Percentiles rank a stretch among this genome's conserved stretches.
Evolutionary conservation across 768 basidiomycete genomes (phyloP).

Genomic region (Sporobolomyces pararoseus): DNA sequence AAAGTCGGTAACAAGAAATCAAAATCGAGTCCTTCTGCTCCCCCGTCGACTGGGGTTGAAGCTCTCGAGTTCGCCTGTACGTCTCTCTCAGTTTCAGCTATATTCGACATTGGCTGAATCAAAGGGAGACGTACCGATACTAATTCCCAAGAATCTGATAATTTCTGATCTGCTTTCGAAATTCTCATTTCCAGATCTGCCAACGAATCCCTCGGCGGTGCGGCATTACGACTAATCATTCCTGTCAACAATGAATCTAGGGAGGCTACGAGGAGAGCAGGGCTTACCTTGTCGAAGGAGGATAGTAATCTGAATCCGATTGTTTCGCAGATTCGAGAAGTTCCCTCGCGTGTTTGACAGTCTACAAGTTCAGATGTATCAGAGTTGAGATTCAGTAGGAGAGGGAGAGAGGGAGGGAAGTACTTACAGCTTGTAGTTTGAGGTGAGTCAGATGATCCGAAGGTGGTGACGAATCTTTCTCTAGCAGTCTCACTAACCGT

Average conservation of each 20-base stretch:
- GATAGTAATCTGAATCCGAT: neutral
- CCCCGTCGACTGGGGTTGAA: constrained; percentile 1
- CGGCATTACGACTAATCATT: neutral
- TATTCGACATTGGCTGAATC: too few species aligned
- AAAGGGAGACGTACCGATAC: neutral
- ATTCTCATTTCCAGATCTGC: constrained; percentile 13
- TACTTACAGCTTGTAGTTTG: constrained; percentile 14
- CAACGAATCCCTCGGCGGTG: neutral
- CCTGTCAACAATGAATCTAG: neutral
- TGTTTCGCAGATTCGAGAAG: constrained; percentile 9
- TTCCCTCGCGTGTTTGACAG: constrained; percentile 13
- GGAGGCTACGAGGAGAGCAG: neutral
- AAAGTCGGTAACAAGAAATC: constrained; percentile 7
- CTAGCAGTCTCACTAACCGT: constrained; percentile 18
- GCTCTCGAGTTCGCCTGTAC: neutral
- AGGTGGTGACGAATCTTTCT: neutral
- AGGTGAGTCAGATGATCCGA: constrained; percentile 3
- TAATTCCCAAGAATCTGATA: neutral
- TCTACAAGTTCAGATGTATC: neutral
- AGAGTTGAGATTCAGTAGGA: neutral
- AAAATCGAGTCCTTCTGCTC: neutral
- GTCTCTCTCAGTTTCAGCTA: too few species aligned
- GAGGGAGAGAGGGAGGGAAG: neutral
- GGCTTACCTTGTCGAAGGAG: constrained; percentile 15
- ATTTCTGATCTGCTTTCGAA: neutral